Conservation (phyloP, 192 early-diverging fungal genomes). For the Coemansia sp. region DNA sequence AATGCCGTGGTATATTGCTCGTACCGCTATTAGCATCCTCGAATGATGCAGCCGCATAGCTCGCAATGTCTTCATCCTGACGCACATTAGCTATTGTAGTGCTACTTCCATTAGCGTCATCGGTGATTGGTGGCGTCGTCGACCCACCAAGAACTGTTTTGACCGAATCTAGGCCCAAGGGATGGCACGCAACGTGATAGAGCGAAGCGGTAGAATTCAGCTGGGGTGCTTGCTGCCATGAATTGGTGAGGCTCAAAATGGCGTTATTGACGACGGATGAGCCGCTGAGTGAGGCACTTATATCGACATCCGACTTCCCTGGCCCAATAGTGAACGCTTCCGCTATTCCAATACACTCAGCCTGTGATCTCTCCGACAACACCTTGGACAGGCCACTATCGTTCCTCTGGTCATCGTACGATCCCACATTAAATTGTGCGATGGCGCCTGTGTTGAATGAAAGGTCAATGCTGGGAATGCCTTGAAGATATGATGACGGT, state of each 20-base stretch:
- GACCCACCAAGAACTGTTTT: background rate
- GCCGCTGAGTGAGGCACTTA: slow-evolving; percentile 14
- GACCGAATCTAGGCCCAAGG: slow-evolving; percentile 13
- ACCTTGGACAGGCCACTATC: background rate
- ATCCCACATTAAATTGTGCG: background rate
- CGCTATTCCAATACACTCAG: background rate
- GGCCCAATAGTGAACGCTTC: background rate
- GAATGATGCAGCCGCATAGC: background rate
- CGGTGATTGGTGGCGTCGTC: background rate
- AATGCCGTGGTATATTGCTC: background rate
- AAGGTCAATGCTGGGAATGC: background rate
- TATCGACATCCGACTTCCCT: background rate
- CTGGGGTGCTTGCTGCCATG: slow-evolving; percentile 25
- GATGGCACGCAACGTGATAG: slow-evolving; percentile 11
- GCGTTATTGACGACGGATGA: slow-evolving; percentile 47
- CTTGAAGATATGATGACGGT: background rate
- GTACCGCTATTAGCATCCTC: background rate
- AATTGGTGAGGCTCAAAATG: slow-evolving; percentile 31
- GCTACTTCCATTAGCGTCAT: too few relatives aligned
- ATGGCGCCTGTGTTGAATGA: background rate
- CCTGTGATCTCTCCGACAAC: background rate
- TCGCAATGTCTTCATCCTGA: background rate
- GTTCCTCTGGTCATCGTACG: background rate
- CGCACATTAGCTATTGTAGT: background rate
- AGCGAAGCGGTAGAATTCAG: slow-evolving; percentile 6